Conservation (phyloP, 2,329 filamentous ascomycete species). For the Neofusicoccum ribis region DNA sequence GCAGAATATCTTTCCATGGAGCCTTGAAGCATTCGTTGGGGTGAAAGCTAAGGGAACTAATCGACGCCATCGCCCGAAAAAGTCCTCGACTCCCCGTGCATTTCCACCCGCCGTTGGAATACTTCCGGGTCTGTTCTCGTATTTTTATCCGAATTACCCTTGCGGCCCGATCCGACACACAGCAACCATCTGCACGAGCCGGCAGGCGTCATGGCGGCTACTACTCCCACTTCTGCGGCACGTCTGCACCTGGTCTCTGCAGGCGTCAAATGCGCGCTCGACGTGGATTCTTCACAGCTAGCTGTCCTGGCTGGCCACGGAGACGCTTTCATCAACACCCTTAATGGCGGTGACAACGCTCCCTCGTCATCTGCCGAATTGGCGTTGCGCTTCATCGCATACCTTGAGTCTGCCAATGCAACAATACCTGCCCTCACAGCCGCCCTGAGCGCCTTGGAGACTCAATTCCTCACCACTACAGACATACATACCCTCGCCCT, state of each 20-base stretch:
- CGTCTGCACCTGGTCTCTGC: not conserved
- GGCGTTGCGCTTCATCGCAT: not conserved
- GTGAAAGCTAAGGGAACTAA: too few relatives aligned
- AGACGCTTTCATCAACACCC: not conserved
- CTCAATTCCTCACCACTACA: not conserved
- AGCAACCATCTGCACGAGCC: not conserved
- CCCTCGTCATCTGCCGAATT: not conserved
- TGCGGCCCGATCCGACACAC: not conserved
- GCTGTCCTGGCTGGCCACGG: not conserved
- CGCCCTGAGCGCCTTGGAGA: not conserved
- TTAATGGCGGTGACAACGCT: not conserved
- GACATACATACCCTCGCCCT: not conserved
- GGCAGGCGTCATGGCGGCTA: not conserved
- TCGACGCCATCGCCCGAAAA: too few relatives aligned
- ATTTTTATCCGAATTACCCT: not conserved
- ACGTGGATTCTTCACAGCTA: not conserved
- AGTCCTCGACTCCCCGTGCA: constrained; percentile 52
- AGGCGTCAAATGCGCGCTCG: not conserved
- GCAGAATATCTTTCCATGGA: constrained; percentile 50
- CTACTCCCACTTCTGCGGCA: not conserved
- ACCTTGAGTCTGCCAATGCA: not conserved
- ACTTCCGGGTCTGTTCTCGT: too few relatives aligned
- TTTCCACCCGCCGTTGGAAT: too few relatives aligned
- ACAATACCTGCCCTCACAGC: not conserved
- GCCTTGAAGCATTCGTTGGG: constrained; percentile 70